Percentiles rank a stretch among this genome's conserved stretches.
Evolutionary conservation across 371 early-diverging fungal species (phyloP).

Genomic region (Lichtheimia corymbifera): DNA sequence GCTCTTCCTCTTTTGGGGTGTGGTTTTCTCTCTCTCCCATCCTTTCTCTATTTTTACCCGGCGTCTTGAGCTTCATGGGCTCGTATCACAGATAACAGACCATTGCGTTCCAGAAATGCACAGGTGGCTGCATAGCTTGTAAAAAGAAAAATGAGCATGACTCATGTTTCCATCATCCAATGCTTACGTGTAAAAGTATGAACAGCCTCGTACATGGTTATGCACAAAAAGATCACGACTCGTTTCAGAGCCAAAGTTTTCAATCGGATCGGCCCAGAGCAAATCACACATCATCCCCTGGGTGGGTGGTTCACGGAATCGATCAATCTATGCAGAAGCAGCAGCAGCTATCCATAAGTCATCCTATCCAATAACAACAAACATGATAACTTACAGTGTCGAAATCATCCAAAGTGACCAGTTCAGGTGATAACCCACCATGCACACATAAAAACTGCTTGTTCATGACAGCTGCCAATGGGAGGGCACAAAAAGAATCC

Average conservation of each 20-base stretch:
- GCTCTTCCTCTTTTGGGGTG: too few relatives aligned
- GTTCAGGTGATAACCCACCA: conserved; percentile 97
- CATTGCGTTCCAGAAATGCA: conserved; percentile 91
- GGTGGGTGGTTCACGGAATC: conserved; percentile 95
- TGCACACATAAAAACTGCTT: conserved; percentile 98
- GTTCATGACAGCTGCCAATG: conserved; percentile 95
- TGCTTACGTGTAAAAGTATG: conserved; percentile 84
- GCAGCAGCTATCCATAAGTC: neutral
- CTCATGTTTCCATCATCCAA: neutral
- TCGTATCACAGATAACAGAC: conserved; percentile 90
- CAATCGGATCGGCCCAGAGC: conserved; percentile 97
- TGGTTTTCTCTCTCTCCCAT: too few relatives aligned
- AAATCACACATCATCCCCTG: conserved; percentile 97
- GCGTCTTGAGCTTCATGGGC: conserved; percentile 99
- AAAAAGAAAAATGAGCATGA: neutral
- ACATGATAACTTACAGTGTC: conserved; percentile 50
- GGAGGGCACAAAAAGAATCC: conserved; percentile 94
- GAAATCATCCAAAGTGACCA: conserved; percentile 84
- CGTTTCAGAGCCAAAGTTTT: conserved; percentile 90
- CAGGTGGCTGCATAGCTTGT: conserved; percentile 85
- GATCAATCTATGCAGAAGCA: conserved; percentile 63
- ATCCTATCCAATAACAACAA: neutral
- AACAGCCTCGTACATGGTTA: conserved; percentile 95
- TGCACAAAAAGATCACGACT: conserved; percentile 70
- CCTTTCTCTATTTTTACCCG: conserved; percentile 49